These are phyloP conservation scores for Blastobotrys ciferrii DNA, from an alignment of 1,139 yeast genomes.

Conservation along the genomic window DNA sequence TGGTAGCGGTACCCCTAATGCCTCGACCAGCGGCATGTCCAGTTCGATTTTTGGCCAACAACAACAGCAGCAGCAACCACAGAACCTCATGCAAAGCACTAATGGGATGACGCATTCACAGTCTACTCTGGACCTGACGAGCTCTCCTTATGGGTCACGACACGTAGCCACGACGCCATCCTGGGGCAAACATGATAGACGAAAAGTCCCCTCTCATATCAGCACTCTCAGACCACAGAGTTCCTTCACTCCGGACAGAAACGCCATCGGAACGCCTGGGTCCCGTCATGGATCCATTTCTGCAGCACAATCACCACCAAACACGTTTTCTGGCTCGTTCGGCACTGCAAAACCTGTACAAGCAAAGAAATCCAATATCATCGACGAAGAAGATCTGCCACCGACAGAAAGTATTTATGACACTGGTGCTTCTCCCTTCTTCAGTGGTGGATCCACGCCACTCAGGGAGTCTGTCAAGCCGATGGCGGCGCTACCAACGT, in stretches of 20 bases:
- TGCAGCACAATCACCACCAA: slow-evolving; percentile 19
- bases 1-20: slow-evolving; percentile 10
- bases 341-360: slow-evolving; percentile 34
- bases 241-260: slow-evolving; percentile 23
- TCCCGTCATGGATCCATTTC: slow-evolving; percentile 14
- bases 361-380: slow-evolving; percentile 21
- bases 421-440: slow-evolving; percentile 18
- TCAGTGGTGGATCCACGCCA: slow-evolving; percentile 10
- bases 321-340: slow-evolving; percentile 24
- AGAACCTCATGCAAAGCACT: slow-evolving; percentile 12
- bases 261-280: slow-evolving; percentile 18
- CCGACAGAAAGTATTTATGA: slow-evolving; percentile 38
- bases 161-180: slow-evolving; percentile 21
- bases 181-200: slow-evolving; percentile 25
- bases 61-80: slow-evolving; percentile 25
- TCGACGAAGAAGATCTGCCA: slow-evolving; percentile 36
- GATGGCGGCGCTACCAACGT: slow-evolving; percentile 9
- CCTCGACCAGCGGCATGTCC: background rate
- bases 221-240: slow-evolving; percentile 23
- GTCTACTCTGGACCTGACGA: slow-evolving; percentile 27
- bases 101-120: slow-evolving; percentile 27
- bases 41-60: slow-evolving; percentile 13
- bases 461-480: background rate
- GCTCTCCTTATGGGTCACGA: slow-evolving; percentile 10
- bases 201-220: slow-evolving; percentile 27